Percentiles rank a stretch among this genome's conserved stretches.
phyloP scores from a whole-genome alignment of 805 yeast species.

The Myxozyma geophila region DNA sequence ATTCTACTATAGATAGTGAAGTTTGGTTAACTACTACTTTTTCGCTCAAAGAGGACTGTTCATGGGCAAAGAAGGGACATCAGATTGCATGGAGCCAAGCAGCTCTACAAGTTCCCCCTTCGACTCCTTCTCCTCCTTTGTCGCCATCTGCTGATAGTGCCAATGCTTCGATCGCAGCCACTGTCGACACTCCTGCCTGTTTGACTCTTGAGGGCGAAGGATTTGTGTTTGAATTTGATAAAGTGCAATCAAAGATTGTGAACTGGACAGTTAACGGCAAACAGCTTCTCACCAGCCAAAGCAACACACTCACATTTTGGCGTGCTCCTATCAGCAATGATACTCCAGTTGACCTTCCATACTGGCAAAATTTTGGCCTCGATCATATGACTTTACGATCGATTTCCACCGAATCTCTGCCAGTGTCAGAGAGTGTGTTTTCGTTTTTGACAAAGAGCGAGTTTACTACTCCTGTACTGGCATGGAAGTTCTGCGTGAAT shows the following conservation, averaged over 20 bases:
- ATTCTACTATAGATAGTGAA: background rate
- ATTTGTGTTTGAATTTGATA: conserved; percentile 18
- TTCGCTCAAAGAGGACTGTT: conserved; percentile 13
- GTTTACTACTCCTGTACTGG: conserved; percentile 41
- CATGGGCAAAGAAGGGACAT: conserved; percentile 39
- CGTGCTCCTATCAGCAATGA: conserved; percentile 46
- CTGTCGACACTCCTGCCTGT: background rate
- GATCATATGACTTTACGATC: conserved; percentile 35
- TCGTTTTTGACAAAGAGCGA: conserved; percentile 33
- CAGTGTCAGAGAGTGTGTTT: background rate
- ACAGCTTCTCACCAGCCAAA: conserved; percentile 14
- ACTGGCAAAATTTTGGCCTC: conserved; percentile 44
- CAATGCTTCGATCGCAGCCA: background rate
- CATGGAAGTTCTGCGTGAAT: conserved; percentile 41
- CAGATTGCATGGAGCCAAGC: conserved; percentile 43
- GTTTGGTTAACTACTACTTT: conserved; percentile 32
- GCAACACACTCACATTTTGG: conserved; percentile 40
- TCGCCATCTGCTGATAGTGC: background rate
- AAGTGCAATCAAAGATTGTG: conserved; percentile 4
- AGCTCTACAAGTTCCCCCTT: background rate
- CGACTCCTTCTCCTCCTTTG: background rate
- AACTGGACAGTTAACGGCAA: conserved; percentile 21
- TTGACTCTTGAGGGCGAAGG: background rate
- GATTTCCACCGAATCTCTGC: background rate
- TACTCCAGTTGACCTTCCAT: conserved; percentile 37